Evolutionary conservation across 202 grass and related monocot species (phyloP).

Genomic region (Panicum hallii): DNA sequence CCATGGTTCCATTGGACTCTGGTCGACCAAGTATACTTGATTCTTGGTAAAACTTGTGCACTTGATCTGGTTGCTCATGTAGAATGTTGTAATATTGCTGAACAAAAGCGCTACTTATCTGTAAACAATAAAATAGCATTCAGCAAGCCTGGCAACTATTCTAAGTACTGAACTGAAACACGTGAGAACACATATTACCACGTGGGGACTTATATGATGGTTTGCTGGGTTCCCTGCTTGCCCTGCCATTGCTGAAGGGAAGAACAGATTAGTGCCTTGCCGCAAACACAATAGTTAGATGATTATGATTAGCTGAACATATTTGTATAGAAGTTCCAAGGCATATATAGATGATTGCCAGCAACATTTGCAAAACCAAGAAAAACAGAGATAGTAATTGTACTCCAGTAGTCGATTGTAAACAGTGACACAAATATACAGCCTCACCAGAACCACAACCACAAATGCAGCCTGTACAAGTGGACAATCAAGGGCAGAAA

Average conservation of each 20-base stretch:
- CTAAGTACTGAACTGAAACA: neutral
- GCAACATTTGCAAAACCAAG: neutral
- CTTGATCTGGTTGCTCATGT: constrained; percentile 71
- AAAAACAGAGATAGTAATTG: neutral
- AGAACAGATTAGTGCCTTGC: constrained; percentile 31
- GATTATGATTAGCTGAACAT: neutral
- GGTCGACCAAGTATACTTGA: constrained; percentile 69
- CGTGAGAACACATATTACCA: constrained; percentile 44
- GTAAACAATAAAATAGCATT: constrained; percentile 28
- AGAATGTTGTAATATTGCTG: constrained; percentile 91
- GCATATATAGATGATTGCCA: neutral
- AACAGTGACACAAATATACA: neutral
- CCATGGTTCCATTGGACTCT: constrained; percentile 63
- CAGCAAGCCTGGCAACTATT: neutral
- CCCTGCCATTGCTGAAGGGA: constrained; percentile 59
- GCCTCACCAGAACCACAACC: neutral
- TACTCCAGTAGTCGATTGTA: neutral
- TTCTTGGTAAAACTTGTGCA: constrained; percentile 92
- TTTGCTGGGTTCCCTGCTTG: constrained; percentile 45
- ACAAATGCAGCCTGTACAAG: constrained; percentile 1
- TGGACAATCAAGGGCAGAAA: neutral
- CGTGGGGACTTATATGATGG: constrained; percentile 49
- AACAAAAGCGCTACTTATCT: constrained; percentile 87
- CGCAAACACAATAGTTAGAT: constrained; percentile 9
- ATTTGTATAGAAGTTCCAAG: neutral